These are phyloP conservation scores for Holtermannia corniformis DNA, from an alignment of 768 basidiomycete species.

Conservation along the genomic window DNA sequence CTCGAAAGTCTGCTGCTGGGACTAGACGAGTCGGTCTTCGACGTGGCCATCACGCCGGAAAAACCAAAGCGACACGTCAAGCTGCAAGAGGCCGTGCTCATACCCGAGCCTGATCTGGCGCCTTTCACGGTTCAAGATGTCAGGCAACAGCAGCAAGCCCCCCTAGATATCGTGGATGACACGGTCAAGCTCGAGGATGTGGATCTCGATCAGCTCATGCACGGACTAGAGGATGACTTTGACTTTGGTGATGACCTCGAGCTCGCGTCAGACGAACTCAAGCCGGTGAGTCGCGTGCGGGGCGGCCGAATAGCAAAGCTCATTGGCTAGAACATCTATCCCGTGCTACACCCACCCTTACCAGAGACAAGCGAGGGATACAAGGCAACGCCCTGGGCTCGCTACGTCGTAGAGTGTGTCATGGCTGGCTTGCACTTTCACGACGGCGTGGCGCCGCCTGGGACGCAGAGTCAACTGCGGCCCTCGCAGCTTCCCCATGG, in stretches of 20 bases:
- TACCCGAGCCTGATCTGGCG: not conserved
- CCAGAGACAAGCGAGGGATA: constrained; percentile 21
- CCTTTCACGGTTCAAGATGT: not conserved
- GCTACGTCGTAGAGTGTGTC: constrained; percentile 22
- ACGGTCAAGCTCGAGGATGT: constrained; percentile 5
- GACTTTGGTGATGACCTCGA: constrained; percentile 20
- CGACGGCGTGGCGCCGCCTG: constrained; percentile 10
- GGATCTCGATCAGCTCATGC: constrained; percentile 15
- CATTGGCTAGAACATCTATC: constrained; percentile 10
- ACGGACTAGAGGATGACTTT: constrained; percentile 27
- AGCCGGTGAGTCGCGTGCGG: constrained; percentile 5
- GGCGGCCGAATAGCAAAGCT: not conserved
- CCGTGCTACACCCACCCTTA: constrained; percentile 25
- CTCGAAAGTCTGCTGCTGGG: constrained; percentile 51
- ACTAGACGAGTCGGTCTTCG: constrained; percentile 52
- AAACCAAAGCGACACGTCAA: constrained; percentile 2
- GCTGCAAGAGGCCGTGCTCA: constrained; percentile 1
- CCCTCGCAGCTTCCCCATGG: not conserved
- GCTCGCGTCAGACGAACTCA: not conserved
- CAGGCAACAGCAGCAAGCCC: not conserved
- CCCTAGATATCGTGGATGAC: no score
- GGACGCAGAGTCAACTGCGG: not conserved
- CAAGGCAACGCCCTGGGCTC: constrained; percentile 25
- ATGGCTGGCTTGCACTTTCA: constrained; percentile 12
- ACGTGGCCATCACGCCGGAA: constrained; percentile 17